phyloP scores from a whole-genome alignment of 768 basidiomycete genomes.

The Austroboletus eburneus region DNA sequence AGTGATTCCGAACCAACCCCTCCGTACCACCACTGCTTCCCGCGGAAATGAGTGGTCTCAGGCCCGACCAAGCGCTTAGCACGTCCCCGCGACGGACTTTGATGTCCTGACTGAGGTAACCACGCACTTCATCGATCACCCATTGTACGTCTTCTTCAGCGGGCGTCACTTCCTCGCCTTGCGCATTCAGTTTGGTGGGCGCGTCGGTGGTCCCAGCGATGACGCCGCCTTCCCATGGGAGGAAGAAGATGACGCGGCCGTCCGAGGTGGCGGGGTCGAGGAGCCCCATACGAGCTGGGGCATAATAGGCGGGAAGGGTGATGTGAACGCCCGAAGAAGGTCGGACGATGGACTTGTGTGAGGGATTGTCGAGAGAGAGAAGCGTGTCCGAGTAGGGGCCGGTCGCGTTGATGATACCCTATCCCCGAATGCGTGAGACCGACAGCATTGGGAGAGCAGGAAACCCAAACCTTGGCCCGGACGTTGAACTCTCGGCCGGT shows the following conservation, averaged over 20 bases:
- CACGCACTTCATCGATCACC: slow-evolving; percentile 90
- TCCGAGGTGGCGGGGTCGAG: slow-evolving; percentile 94
- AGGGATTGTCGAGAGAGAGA: slow-evolving; percentile 72
- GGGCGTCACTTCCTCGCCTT: slow-evolving; percentile 64
- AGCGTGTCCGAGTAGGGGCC: slow-evolving; percentile 90
- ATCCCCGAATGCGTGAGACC: background rate
- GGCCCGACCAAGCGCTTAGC: slow-evolving; percentile 89
- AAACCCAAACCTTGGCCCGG: slow-evolving; percentile 59
- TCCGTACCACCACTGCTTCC: slow-evolving; percentile 73
- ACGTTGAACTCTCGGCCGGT: slow-evolving; percentile 82
- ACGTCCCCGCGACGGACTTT: slow-evolving; percentile 93
- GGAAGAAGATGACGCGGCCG: slow-evolving; percentile 97
- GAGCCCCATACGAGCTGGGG: slow-evolving; percentile 91
- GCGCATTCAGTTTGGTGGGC: slow-evolving; percentile 58
- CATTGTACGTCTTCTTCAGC: slow-evolving; percentile 94
- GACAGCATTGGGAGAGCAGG: background rate
- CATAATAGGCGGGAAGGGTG: slow-evolving; percentile 96
- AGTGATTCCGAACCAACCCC: slow-evolving; percentile 87
- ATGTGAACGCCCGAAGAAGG: slow-evolving; percentile 94
- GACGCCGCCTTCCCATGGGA: slow-evolving; percentile 97
- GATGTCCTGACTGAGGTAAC: slow-evolving; percentile 89
- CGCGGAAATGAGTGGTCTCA: slow-evolving; percentile 86
- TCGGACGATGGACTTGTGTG: slow-evolving; percentile 83
- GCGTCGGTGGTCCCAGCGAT: slow-evolving; percentile 97
- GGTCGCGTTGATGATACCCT: slow-evolving; percentile 96